phyloP scores from a whole-genome alignment of 2,329 filamentous ascomycete species.

The Aspergillus caelatus region DNA sequence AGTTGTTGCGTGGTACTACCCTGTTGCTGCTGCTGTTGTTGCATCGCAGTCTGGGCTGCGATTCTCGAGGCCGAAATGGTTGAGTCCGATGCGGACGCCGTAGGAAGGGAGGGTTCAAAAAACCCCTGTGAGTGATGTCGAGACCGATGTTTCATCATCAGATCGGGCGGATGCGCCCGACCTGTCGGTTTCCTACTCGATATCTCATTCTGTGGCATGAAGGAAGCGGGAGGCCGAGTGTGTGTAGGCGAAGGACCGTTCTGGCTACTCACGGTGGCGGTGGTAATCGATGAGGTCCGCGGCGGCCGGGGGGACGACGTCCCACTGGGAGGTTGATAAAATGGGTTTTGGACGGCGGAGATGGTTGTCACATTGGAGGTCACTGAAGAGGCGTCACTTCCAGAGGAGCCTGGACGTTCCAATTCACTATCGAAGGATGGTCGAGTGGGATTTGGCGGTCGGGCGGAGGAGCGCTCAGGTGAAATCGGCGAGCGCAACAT shows the following conservation, averaged over 20 bases:
- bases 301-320: conserved; percentile 28
- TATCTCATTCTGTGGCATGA: conserved; percentile 43
- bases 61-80: conserved; percentile 63
- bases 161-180: conserved; percentile 38
- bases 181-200: conserved; percentile 41
- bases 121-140: conserved; percentile 66
- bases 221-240: conserved; percentile 37
- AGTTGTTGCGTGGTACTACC: conserved; percentile 39
- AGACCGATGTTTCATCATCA: conserved; percentile 45
- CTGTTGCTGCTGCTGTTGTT: conserved; percentile 54
- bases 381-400: conserved; percentile 49
- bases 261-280: conserved; percentile 36
- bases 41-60: conserved; percentile 68
- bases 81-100: conserved; percentile 50
- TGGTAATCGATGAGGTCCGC: conserved; percentile 29
- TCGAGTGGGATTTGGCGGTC: conserved; percentile 21
- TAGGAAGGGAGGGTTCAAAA: conserved; percentile 66
- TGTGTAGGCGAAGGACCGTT: conserved; percentile 35
- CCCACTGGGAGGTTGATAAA: conserved; percentile 2
- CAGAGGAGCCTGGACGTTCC: conserved; percentile 46
- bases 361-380: conserved; percentile 49
- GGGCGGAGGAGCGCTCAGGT: conserved; percentile 26
- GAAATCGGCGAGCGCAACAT: conserved; percentile 28
- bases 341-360: conserved; percentile 38
- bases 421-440: conserved; percentile 37